phyloP scores from a whole-genome alignment of 129 eudicot species.

The Flaveria brownii region DNA sequence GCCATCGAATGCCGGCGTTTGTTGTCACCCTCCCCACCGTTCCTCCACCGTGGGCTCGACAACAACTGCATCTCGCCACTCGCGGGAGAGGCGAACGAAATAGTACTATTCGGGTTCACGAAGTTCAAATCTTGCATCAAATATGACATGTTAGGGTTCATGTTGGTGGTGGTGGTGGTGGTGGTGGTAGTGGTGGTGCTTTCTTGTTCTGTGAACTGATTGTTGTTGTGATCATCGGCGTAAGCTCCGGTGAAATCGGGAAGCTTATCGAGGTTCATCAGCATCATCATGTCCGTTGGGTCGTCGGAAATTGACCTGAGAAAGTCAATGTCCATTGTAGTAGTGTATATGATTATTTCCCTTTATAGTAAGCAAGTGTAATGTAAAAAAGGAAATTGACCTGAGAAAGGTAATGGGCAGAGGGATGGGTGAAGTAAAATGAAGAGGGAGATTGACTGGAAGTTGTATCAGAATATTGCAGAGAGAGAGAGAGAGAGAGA shows the following conservation, averaged over 20 bases:
- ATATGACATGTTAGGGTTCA: constrained; percentile 11
- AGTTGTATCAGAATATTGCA: constrained; percentile 71
- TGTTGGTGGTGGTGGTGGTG: neutral
- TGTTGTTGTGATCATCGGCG: constrained; percentile 20
- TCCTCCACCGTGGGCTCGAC: constrained; percentile 41
- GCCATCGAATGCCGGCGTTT: constrained; percentile 70
- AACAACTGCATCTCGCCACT: constrained; percentile 37
- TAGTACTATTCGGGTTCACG: constrained; percentile 38
- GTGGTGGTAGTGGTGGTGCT: neutral
- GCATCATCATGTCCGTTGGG: constrained; percentile 81
- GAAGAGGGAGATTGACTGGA: constrained; percentile 53
- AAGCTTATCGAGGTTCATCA: constrained; percentile 80
- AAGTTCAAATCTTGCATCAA: constrained; percentile 23
- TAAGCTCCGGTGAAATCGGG: constrained; percentile 49
- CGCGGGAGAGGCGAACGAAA: constrained; percentile 44
- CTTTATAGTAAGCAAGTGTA: constrained; percentile 38
- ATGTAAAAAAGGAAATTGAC: constrained; percentile 24
- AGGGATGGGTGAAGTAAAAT: constrained; percentile 58
- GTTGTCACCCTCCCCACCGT: constrained; percentile 24
- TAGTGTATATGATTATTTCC: neutral
- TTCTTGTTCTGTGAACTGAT: constrained; percentile 34
- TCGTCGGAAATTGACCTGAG: constrained; percentile 65
- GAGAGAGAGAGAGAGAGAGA: constrained; percentile 19
- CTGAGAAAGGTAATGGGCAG: constrained; percentile 42
- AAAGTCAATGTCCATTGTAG: constrained; percentile 74